Evolutionary conservation across 495 filamentous ascomycete species (phyloP), one percentile per base, ranked within the genome.

Genomic region (Lepraria neglecta): DNA sequence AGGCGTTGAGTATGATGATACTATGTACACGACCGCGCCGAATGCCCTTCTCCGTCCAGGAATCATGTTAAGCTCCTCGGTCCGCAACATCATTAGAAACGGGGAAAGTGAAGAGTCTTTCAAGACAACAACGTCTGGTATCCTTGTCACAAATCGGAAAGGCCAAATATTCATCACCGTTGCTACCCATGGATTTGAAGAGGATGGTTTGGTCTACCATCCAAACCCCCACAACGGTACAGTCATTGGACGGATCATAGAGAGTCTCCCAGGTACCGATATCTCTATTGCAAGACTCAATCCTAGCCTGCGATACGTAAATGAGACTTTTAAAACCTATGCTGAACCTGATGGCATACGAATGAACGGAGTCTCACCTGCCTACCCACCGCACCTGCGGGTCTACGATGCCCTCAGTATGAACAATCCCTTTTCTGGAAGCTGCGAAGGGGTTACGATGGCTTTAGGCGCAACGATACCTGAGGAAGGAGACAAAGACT

Each of bases 401-500:
- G 48, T 42, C 21, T 61, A 61, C 48, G 38, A 61, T 56, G 33
- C 46, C n/a, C 21, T 61, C 17, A 61, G 19, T 21, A 61, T 61
- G 59, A 44, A 61, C 24, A 61, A 61, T 54, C 59, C 59, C 15
- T 61, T 61, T 61, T 61, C 59, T 42, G 59, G 59, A 51, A 27
- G 21, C 35, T 61, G 48, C 33, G 33, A 53, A 40, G 59, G 59
- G 35, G 30, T 61, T 38, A 31, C 31, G 12, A 21, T 61, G 24
- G 59, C 33, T 7, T 3, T 43, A 43, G 48, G 48, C 19, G 59
- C 48, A 38, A 44, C 9, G 21, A 27, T 61, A 14, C 12, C 31
- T 12, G 59, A 42, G 10, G 47, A 44, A 27, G 46, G 46, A 28
- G 33, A 54, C 19, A 61, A 43, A 31, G 48, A 30, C 15, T 61